Percentiles rank a stretch among this genome's conserved stretches.
phyloP scores from a whole-genome alignment of 2,329 filamentous ascomycete genomes.

The Colletotrichum horii region DNA sequence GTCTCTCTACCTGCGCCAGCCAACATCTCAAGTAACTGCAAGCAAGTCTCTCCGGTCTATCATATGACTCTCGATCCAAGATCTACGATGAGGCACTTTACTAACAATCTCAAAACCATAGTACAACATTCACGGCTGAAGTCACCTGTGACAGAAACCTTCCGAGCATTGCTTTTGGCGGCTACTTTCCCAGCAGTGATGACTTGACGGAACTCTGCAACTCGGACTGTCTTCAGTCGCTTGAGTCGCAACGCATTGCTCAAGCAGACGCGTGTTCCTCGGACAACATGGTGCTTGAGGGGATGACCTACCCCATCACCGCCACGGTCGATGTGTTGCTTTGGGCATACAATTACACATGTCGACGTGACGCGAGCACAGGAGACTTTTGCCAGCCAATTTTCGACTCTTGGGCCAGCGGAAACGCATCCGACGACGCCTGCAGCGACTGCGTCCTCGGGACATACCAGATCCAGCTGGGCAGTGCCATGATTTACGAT shows the following conservation, averaged over 20 bases:
- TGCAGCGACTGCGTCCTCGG: neutral
- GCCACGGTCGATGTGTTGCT: neutral
- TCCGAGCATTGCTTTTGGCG: neutral
- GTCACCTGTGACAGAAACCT: neutral
- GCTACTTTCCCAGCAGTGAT: neutral
- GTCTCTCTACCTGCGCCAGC: neutral
- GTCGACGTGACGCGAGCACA: neutral
- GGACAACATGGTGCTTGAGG: neutral
- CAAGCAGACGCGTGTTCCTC: neutral
- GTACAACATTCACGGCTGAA: neutral
- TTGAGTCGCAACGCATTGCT: neutral
- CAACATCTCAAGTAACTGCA: neutral
- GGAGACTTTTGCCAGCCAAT: neutral
- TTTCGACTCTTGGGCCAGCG: neutral
- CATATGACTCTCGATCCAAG: neutral
- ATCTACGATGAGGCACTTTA: neutral
- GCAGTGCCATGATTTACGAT: neutral
- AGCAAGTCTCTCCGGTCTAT: neutral
- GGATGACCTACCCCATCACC: neutral
- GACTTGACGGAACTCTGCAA: neutral
- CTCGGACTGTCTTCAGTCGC: neutral
- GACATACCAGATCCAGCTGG: neutral
- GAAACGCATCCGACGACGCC: neutral
- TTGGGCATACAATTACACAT: neutral
- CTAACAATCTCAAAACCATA: neutral